Conservation (phyloP, 2,329 filamentous ascomycete species). For the Mycosphaerella sp. region DNA sequence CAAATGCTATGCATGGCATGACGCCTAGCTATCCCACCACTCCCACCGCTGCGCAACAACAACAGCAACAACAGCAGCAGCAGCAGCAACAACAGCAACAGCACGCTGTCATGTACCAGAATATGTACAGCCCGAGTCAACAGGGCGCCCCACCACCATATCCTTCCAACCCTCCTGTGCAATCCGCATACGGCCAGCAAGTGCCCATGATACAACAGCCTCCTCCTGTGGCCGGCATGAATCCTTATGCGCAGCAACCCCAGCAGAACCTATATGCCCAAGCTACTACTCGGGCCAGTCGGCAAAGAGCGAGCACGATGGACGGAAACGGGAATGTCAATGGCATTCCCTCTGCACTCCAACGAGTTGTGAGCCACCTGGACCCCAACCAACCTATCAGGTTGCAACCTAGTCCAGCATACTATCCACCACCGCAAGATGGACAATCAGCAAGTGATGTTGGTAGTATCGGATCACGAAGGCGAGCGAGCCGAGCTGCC, state of each 20-base stretch:
- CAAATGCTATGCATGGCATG: constrained; percentile 28
- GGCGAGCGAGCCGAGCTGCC: constrained; percentile 53
- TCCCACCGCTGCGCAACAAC: constrained; percentile 24
- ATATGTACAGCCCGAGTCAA: constrained; percentile 62
- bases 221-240: constrained; percentile 37
- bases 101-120: constrained; percentile 63
- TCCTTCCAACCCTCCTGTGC: constrained; percentile 56
- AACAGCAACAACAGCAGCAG: constrained; percentile 17
- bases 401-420: constrained; percentile 89
- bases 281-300: constrained; percentile 67
- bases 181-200: constrained; percentile 58
- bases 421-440: constrained; percentile 89
- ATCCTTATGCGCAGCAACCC: constrained; percentile 39
- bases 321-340: constrained; percentile 85
- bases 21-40: constrained; percentile 40
- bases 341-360: constrained; percentile 86
- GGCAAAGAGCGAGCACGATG: constrained; percentile 92
- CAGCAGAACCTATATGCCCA: constrained; percentile 71
- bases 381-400: constrained; percentile 92
- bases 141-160: constrained; percentile 75
- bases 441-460: constrained; percentile 64
- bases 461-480: constrained; percentile 57
- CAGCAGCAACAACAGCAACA: constrained; percentile 32
- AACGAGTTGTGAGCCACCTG: constrained; percentile 90
- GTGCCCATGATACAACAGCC: constrained; percentile 61